Conservation (phyloP, 169 alveolate genomes). For the Plasmodium vivax region DNA sequence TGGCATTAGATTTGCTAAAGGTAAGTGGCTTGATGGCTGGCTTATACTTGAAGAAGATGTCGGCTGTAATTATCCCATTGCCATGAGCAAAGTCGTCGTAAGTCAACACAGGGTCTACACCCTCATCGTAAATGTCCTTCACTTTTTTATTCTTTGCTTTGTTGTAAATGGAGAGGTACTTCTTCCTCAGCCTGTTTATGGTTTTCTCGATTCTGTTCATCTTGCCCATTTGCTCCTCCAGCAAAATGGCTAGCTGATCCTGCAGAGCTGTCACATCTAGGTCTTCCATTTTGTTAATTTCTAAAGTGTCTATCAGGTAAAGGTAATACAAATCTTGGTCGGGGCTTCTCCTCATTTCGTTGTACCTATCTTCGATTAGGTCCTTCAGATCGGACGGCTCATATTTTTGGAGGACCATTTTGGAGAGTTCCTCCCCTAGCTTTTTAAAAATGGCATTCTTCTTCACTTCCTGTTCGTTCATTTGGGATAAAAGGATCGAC, state of each 20-base stretch:
- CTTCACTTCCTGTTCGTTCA: background rate
- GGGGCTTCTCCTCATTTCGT: conserved; percentile 9
- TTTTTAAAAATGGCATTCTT: background rate
- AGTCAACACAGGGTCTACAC: background rate
- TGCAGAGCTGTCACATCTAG: background rate
- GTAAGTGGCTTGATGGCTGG: background rate
- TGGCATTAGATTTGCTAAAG: background rate
- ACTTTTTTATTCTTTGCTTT: background rate
- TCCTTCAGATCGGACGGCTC: conserved; percentile 12
- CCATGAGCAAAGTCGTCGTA: conserved; percentile 37
- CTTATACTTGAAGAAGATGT: conserved; percentile 23
- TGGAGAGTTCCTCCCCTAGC: background rate
- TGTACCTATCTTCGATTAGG: conserved; percentile 33
- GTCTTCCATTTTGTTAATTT: background rate
- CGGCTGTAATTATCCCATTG: conserved; percentile 27
- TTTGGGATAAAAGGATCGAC: background rate
- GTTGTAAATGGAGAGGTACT: background rate
- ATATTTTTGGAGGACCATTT: background rate
- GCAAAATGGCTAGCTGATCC: background rate
- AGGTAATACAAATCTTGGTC: conserved; percentile 1
- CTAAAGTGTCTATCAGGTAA: background rate
- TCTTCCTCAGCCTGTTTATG: background rate
- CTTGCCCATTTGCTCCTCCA: conserved; percentile 5
- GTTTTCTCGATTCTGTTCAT: background rate
- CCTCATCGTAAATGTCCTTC: background rate